phyloP scores from a whole-genome alignment of 139 green algal species.

The Tetradesmus lagerheimii region DNA sequence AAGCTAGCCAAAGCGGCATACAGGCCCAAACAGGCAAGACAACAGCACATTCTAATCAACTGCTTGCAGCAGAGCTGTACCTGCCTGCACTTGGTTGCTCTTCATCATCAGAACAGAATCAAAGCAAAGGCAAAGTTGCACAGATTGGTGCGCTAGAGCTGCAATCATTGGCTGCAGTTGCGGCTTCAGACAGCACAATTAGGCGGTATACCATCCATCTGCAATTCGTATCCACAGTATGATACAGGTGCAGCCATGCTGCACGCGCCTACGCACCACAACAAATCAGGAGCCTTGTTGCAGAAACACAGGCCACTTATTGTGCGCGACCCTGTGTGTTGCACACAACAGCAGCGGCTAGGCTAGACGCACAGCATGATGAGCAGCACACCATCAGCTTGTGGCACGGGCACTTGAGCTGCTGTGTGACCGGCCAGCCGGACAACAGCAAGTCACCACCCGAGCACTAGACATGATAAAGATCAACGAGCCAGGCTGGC shows the following conservation, averaged over 20 bases:
- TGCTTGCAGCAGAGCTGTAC: not conserved
- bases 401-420: too few relatives aligned
- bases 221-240: not conserved
- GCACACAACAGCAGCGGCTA: too few relatives aligned
- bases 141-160: not conserved
- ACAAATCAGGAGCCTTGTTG: not conserved
- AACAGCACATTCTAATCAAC: too few relatives aligned
- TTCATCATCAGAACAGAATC: not conserved
- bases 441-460: not conserved
- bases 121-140: not conserved
- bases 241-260: not conserved
- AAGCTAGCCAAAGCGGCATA: not conserved
- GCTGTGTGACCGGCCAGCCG: too few relatives aligned
- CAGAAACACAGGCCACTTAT: not conserved
- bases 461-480: not conserved
- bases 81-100: not conserved
- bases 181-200: not conserved
- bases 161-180: not conserved
- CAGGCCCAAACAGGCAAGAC: not conserved
- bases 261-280: too few relatives aligned
- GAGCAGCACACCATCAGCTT: too few relatives aligned
- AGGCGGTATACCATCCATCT: not conserved
- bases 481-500: not conserved
- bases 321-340: not conserved
- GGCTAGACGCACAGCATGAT: too few relatives aligned